Conservation (phyloP, 257 asterid species). For the Ilex asprella region DNA sequence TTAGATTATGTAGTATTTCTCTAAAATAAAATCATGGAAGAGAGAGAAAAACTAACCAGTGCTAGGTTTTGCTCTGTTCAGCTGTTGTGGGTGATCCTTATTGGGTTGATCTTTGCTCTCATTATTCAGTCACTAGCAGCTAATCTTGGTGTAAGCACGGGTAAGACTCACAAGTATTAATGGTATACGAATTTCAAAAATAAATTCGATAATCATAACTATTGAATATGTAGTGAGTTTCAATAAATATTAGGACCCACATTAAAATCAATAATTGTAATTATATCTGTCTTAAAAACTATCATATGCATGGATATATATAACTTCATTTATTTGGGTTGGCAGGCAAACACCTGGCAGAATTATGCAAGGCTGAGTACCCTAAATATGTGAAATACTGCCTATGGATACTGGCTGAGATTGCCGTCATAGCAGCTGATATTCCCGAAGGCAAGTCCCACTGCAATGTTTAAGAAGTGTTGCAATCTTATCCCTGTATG, state of each 20-base stretch:
- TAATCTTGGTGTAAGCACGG: constrained; percentile 90
- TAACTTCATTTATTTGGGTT: neutral
- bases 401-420: constrained; percentile 81
- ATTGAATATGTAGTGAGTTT: too few relatives aligned
- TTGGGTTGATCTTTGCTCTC: constrained; percentile 79
- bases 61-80: constrained; percentile 13
- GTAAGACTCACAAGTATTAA: constrained; percentile 23
- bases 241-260: too few relatives aligned
- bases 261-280: too few relatives aligned
- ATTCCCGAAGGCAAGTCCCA: constrained; percentile 69
- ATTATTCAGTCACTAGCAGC: constrained; percentile 95
- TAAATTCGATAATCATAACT: too few relatives aligned
- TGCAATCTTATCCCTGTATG: too few relatives aligned
- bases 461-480: too few relatives aligned
- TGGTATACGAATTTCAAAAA: too few relatives aligned
- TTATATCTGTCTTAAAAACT: too few relatives aligned
- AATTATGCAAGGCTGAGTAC: constrained; percentile 75
- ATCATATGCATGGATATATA: neutral
- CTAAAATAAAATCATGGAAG: too few relatives aligned
- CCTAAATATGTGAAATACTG: constrained; percentile 55
- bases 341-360: constrained; percentile 76
- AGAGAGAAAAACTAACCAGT: too few relatives aligned
- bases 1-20: too few relatives aligned
- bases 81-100: constrained; percentile 87
- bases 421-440: constrained; percentile 91